A percentile compares a stretch with the other conserved stretches of the same genome.
phyloP scores from a whole-genome alignment of 495 filamentous ascomycete species.

The Usnea hakonensis region DNA sequence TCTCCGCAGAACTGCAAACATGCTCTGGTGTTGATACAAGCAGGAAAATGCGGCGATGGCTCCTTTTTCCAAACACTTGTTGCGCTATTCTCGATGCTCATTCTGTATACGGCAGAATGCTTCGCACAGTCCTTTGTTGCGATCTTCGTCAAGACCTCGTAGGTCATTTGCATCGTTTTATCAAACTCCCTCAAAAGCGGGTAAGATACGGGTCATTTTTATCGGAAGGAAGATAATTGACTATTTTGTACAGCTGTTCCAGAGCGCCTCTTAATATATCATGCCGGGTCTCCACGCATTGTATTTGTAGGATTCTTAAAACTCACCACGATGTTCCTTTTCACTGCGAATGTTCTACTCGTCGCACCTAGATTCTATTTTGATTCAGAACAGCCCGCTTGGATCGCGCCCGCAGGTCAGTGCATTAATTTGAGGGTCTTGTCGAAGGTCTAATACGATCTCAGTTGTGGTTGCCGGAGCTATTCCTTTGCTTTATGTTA shows the following conservation, averaged over 20 bases:
- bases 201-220: neutral
- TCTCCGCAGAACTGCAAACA: neutral
- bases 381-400: conserved; percentile 39
- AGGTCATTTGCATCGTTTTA: neutral
- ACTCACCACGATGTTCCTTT: conserved; percentile 62
- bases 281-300: conserved; percentile 58
- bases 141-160: neutral
- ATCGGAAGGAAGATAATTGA: neutral
- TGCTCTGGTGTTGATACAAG: neutral
- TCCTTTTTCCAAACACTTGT: neutral
- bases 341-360: conserved; percentile 52
- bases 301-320: conserved; percentile 62
- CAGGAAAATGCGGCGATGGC: neutral
- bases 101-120: neutral
- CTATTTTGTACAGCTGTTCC: conserved; percentile 32
- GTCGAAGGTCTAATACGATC: conserved; percentile 4
- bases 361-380: conserved; percentile 52
- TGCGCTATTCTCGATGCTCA: neutral
- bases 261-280: conserved; percentile 61
- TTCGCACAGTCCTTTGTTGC: neutral
- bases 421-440: neutral
- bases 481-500: conserved; percentile 59
- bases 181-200: conserved; percentile 10
- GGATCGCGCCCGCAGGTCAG: conserved; percentile 42
- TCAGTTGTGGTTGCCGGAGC: conserved; percentile 52